A percentile compares a stretch with the other conserved stretches of the same genome.
Evolutionary conservation across 352 stramenopile species (phyloP).

Genomic region (Phytophthora litchii): DNA sequence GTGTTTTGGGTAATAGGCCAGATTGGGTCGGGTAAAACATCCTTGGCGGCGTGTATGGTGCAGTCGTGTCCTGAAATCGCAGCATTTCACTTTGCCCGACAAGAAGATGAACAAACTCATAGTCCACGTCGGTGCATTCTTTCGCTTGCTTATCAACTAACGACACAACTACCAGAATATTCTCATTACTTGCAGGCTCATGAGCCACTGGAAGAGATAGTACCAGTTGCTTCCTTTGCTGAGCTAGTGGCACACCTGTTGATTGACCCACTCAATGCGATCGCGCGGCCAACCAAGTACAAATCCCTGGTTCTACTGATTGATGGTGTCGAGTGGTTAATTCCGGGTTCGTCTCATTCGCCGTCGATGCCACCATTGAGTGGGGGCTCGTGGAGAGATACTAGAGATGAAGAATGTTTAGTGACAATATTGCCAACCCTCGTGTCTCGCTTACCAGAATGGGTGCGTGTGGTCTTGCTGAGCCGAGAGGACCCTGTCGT

Average conservation of each 20-base stretch:
- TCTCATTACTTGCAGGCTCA: conserved; percentile 68
- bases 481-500: conserved; percentile 71
- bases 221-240: conserved; percentile 71
- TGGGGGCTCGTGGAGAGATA: conserved; percentile 15
- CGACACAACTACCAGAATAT: conserved; percentile 75
- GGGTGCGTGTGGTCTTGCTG: conserved; percentile 70
- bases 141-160: conserved; percentile 75
- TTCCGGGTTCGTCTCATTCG: conserved; percentile 26
- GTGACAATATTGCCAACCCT: conserved; percentile 63
- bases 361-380: conserved; percentile 21
- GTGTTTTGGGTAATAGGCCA: conserved; percentile 79
- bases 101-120: conserved; percentile 83
- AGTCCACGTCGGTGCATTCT: conserved; percentile 65
- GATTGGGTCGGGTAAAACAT: conserved; percentile 74
- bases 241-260: conserved; percentile 58
- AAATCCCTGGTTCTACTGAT: conserved; percentile 69
- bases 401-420: conserved; percentile 54
- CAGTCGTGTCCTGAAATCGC: conserved; percentile 71
- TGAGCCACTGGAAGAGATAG: conserved; percentile 74
- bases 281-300: conserved; percentile 51
- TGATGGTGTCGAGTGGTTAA: conserved; percentile 67
- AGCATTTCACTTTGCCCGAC: conserved; percentile 73
- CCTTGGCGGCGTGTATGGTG: conserved; percentile 67
- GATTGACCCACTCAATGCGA: conserved; percentile 68
- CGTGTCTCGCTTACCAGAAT: conserved; percentile 57